phyloP scores from a whole-genome alignment of 257 asterid genomes.

The Penstemon newberryi region DNA sequence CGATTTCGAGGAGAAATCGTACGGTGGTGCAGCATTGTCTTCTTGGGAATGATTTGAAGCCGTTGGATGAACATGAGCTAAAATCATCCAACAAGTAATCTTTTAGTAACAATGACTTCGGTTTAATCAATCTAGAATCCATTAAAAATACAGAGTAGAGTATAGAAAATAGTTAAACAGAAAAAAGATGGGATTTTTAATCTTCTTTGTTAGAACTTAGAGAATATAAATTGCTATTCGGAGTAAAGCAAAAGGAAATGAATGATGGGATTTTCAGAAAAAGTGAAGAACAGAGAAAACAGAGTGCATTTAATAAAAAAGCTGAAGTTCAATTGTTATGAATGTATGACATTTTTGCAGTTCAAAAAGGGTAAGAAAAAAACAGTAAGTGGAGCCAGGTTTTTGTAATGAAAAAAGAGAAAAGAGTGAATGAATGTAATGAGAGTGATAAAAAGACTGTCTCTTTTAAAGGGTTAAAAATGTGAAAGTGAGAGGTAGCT shows the following conservation, averaged over 20 bases:
- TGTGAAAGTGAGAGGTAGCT: slow-evolving; percentile 61
- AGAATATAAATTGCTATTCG: slow-evolving; percentile 10
- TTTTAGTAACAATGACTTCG: slow-evolving; percentile 34
- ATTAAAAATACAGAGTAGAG: neutral
- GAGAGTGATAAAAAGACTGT: slow-evolving; percentile 6
- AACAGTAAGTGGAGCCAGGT: slow-evolving; percentile 32
- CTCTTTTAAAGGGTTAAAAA: slow-evolving; percentile 18
- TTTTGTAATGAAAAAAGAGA: slow-evolving; percentile 23
- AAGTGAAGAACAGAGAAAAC: neutral
- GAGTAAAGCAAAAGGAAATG: slow-evolving; percentile 27
- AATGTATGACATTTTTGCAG: slow-evolving; percentile 26
- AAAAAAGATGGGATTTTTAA: neutral
- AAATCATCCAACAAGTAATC: slow-evolving; percentile 51
- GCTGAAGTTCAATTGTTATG: slow-evolving; percentile 19
- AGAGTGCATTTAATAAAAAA: slow-evolving; percentile 17
- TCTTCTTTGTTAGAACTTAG: neutral
- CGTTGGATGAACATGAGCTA: slow-evolving; percentile 62
- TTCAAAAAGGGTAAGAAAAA: slow-evolving; percentile 20
- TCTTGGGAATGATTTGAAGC: slow-evolving; percentile 54
- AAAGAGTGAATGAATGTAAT: slow-evolving; percentile 11
- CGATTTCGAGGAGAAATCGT: slow-evolving; percentile 34
- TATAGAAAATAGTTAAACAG: no score
- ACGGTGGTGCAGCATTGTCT: slow-evolving; percentile 52
- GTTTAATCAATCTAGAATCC: slow-evolving; percentile 39
- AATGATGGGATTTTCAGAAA: slow-evolving; percentile 22